Base-by-base conservation (phyloP, 148 eudicot species). In the Nepenthes mirabilis region DNA sequence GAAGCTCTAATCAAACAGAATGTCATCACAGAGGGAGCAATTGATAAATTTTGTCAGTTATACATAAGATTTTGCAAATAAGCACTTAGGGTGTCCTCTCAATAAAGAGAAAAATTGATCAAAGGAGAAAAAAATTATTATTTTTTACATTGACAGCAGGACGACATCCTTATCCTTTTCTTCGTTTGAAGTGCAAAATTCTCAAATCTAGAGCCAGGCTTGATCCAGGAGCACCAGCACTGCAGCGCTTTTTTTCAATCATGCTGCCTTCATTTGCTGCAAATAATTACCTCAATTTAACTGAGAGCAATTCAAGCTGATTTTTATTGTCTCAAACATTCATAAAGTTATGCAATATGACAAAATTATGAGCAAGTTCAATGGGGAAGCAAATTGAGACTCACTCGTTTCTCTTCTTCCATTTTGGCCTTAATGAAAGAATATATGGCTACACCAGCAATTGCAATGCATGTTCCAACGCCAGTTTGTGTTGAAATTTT, bases 361-460 rank as follows among this genome's bases (percentile, higher is more conserved):
- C 7, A 7, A 53, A 32, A 53, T 6, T 7, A 7, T n/a, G 56
- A 2, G 14, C 14, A 32, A 14, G 37, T 8, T 34, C 5, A 55
- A 6, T 2, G 36, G 11, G 6, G 12, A 32, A 55, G 1, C 6
- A 10, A 55, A 10, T 32, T 8, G 36, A 2, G 35, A 52, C 96
- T 80, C 68, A 93, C 99, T 57, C 95, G 81, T 84, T 93, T 93
- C 74, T 89, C 96, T 74, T 93, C 96, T 75, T 93, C 99, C n/a
- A 86, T 77, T 79, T 76, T 80, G 82, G 96, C 99, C 87, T 93
- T 93, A 56, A 93, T 86, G 82, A 77, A 64, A 33, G 99, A 93
- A 77, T 93, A 93, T 23, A 68, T 62, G 60, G 99, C 99, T 55
- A 93, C 99, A 67, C 99, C 99, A 70, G 91, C 96, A 77, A 93